Conservation (phyloP, 371 early-diverging fungal genomes). For the Circinella minor region DNA sequence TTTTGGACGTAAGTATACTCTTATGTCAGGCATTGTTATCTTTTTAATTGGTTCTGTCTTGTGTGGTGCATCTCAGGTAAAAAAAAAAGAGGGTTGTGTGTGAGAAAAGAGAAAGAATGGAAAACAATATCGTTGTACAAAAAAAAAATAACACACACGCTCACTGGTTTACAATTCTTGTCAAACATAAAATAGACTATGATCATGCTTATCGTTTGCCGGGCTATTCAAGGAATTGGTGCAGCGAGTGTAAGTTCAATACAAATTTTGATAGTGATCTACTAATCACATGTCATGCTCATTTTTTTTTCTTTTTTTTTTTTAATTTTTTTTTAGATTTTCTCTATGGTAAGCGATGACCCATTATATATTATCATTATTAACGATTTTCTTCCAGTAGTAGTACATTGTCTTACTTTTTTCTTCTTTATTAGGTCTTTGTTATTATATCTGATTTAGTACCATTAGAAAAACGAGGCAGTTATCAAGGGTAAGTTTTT, state of each 20-base stretch:
- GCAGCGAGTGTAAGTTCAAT: slow-evolving; percentile 52
- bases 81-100: neutral
- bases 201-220: slow-evolving; percentile 65
- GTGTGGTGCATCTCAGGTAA: slow-evolving; percentile 59
- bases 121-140: neutral
- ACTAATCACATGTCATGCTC: too few species aligned
- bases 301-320: neutral
- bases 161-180: too few species aligned
- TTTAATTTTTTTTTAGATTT: neutral
- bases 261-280: too few species aligned
- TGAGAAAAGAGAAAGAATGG: neutral
- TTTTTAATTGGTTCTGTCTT: slow-evolving; percentile 69
- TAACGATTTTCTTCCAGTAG: too few species aligned
- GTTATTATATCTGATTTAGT: slow-evolving; percentile 70
- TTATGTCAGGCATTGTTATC: slow-evolving; percentile 57
- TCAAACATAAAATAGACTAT: slow-evolving; percentile 31
- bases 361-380: too few species aligned
- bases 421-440: slow-evolving; percentile 30
- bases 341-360: slow-evolving; percentile 18
- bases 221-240: slow-evolving; percentile 68
- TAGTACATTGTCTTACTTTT: neutral
- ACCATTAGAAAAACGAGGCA: slow-evolving; percentile 57
- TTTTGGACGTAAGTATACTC: slow-evolving; percentile 72
- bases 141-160: neutral
- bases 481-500: slow-evolving; percentile 52